Base-by-base conservation (phyloP, 2,329 filamentous ascomycete genomes). In the Aureobasidium leucospermi region DNA sequence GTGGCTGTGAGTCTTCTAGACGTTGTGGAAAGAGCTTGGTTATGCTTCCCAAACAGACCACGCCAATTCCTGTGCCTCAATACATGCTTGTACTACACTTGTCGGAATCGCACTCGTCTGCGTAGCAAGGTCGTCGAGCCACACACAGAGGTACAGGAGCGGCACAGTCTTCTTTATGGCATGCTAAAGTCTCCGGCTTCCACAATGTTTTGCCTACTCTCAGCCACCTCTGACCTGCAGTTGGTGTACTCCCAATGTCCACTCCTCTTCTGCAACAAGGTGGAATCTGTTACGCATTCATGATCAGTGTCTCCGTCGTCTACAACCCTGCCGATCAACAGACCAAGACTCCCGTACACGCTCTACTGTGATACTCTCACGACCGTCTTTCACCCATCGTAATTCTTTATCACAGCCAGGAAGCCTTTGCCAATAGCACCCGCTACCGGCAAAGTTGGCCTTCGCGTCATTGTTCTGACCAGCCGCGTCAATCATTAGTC, bases 401-500 rank as follows among this genome's bases (percentile, higher is more conserved):
- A 78, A 73, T 71, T 16, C 43, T 29, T 8, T 29, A 59, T 16
- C 41, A 49, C 45, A 58, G 60, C 61, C 63, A 58, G 63, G 58
- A 65, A 67, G 66, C 68, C 64, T 65, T 61, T 76, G 76, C 79
- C 78, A 74, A 71, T 16, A 79, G 79, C 76, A 80, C 60, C 72
- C 72, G 74, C 80, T 78, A 79, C 61, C 61, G 76, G 78, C 75
- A 74, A 76, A 71, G 70, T 75, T 79, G 77, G 76, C 72, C 59
- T 64, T 49, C 57, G 58, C 67, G 72, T 73, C 71, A 71, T 74
- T 77, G 76, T 79, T 79, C 75, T 71, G 82, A 83, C 81, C 83
- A 83, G 78, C 80, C 82, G 81, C 78, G 83, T 87, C 73, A 88
- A 81, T 85, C 79, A 80, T 81, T 82, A 81, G 78, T 78, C 76